Percentiles rank a stretch among this genome's conserved stretches.
phyloP scores from a whole-genome alignment of 768 basidiomycete genomes.

The Glaciozyma martinii region DNA sequence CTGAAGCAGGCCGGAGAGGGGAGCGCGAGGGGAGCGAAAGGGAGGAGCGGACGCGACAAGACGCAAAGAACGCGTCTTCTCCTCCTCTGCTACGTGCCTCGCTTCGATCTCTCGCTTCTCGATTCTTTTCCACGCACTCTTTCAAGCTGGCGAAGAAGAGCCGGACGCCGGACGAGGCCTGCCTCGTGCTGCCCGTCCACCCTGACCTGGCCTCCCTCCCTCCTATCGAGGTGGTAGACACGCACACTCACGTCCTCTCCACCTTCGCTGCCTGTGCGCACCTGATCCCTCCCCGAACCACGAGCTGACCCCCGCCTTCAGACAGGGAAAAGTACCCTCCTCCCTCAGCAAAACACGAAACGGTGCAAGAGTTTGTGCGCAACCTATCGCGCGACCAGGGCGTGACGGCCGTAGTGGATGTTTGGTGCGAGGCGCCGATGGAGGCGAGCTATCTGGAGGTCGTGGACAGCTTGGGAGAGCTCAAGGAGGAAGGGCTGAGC shows the following conservation, averaged over 20 bases:
- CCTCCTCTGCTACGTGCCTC: no score
- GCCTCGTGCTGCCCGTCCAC: neutral
- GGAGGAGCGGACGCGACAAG: no score
- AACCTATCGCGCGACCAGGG: conserved; percentile 46
- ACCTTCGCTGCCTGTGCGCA: conserved; percentile 57
- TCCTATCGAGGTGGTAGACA: conserved; percentile 54
- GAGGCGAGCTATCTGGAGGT: neutral
- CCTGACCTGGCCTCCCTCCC: neutral
- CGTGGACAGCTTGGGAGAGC: conserved; percentile 5
- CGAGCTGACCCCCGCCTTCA: neutral
- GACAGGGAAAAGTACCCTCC: neutral
- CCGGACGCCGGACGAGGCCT: no score
- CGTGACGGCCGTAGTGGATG: conserved; percentile 63
- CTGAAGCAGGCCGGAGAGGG: no score
- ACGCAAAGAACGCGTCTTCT: no score
- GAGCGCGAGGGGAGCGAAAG: no score
- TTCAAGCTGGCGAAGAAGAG: no score
- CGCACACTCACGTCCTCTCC: conserved; percentile 72
- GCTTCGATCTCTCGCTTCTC: no score
- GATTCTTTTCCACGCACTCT: no score
- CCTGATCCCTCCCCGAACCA: neutral
- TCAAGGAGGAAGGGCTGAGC: conserved; percentile 41
- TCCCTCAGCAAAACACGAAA: conserved; percentile 38
- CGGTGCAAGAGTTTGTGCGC: conserved; percentile 61
- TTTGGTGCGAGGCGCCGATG: conserved; percentile 60